A percentile compares a stretch with the other conserved stretches of the same genome.
Conservation (phyloP, 2,329 filamentous ascomycete genomes). For the Tympanopsis confertula region DNA sequence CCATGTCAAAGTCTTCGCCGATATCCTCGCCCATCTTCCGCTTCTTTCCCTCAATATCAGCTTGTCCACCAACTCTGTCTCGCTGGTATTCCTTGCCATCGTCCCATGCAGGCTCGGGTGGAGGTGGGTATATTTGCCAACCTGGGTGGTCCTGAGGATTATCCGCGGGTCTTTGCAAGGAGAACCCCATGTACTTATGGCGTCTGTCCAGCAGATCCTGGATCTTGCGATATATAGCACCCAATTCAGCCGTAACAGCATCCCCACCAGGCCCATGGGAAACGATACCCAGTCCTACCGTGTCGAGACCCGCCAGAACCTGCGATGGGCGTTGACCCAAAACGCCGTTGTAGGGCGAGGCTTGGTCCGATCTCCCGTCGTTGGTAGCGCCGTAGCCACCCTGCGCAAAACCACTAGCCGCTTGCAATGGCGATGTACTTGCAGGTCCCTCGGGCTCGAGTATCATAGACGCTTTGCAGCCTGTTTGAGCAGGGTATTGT, state of each 20-base stretch:
- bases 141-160: conserved; percentile 76
- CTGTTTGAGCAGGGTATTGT: no score
- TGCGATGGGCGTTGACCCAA: neutral
- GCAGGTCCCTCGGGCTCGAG: neutral
- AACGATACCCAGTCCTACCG: no score
- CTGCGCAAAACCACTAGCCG: neutral
- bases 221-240: conserved; percentile 79
- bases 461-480: neutral
- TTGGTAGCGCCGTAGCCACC: no score
- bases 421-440: neutral
- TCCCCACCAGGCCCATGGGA: neutral
- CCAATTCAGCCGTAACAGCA: conserved; percentile 64
- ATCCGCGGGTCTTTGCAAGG: conserved; percentile 68
- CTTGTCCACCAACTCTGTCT: no score
- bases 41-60: conserved; percentile 38
- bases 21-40: conserved; percentile 84
- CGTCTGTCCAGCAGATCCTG: conserved; percentile 79
- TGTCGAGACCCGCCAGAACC: no score
- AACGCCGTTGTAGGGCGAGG: neutral
- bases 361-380: no score
- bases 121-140: conserved; percentile 85
- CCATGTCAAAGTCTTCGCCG: conserved; percentile 81
- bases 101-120: conserved; percentile 83
- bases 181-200: conserved; percentile 78
- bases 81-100: conserved; percentile 25